Percentiles rank a stretch among this genome's conserved stretches.
These are phyloP conservation scores for Leccinum variicolor DNA, from an alignment of 768 basidiomycete genomes.

Conservation along the genomic window DNA sequence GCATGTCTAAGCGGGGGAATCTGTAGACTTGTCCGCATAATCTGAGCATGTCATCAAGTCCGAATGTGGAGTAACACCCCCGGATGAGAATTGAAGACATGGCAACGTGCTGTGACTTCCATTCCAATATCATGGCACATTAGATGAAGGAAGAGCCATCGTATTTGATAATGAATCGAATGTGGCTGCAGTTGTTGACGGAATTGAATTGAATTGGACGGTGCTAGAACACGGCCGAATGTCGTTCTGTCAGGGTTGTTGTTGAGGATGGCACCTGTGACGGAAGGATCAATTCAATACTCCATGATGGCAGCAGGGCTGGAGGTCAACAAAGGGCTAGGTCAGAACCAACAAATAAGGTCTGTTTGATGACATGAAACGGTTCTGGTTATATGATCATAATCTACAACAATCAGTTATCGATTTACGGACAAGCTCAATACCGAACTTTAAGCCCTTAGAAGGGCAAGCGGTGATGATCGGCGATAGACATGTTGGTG, in stretches of 20 bases:
- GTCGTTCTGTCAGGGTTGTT: constrained; percentile 6
- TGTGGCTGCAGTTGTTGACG: background rate
- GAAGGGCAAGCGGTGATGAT: constrained; percentile 52
- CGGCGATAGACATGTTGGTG: constrained; percentile 63
- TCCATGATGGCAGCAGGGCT: background rate
- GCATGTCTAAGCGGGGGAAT: background rate
- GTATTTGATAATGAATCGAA: background rate
- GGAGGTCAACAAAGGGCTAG: background rate
- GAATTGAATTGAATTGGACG: background rate
- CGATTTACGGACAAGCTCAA: constrained; percentile 53
- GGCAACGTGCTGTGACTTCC: background rate
- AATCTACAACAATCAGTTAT: constrained; percentile 59
- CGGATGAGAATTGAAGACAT: background rate
- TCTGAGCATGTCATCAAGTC: constrained; percentile 6
- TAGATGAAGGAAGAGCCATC: background rate
- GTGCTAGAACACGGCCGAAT: background rate
- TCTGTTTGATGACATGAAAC: background rate
- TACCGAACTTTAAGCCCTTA: constrained; percentile 52
- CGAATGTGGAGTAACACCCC: background rate
- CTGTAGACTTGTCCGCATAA: constrained; percentile 6
- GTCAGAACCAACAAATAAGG: background rate
- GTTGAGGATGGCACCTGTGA: background rate
- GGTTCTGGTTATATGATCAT: constrained; percentile 1
- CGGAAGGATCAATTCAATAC: background rate
- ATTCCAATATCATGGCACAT: background rate